Base-by-base conservation (phyloP, 345 rosid genomes). In the Anastatica hierochuntica region DNA sequence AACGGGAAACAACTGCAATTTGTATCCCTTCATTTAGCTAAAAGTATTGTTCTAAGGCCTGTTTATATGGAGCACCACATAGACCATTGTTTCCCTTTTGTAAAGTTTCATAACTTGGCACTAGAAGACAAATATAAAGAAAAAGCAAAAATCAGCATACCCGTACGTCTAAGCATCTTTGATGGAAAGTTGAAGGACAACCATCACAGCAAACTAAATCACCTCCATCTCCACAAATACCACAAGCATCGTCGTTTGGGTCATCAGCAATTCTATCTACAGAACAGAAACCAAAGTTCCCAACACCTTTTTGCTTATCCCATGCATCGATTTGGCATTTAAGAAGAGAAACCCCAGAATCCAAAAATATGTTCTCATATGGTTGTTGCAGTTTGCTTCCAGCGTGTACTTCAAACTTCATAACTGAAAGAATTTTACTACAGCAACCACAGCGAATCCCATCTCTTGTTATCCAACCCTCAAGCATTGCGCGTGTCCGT, bases 371-470 rank as follows among this genome's bases (percentile, higher is more conserved):
- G 57, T 85, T 83, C 73, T 85, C 72, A 57, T 75, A 72, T 39
- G 95, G 87, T 58, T 74, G 85, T 49, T 63, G 73, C 56, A 80
- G 67, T 58, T 83, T 79, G 72, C 88, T 82, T 44, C 95, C 90
- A 14, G 94, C 97, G 66, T 89, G 97, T 54, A 76, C 69, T 85
- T 81, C 90, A 70, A 85, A 81, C 67, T 77, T 82, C 2, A 76
- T 69, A 69, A 81, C 77, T 6, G 80, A 62, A 50, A 83, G 78
- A 42, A 80, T 78, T 74, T 81, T 74, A 59, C 76, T 70, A 61
- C 97, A 89, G 59, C 97, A 89, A 53, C 88, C 95, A 73, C 97
- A 89, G 43, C 72, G 94, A 68, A 85, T 74, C 33, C 97, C 97
- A 42, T 81, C 86, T 51, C 74, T 66, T 8, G 81, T 81, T 50